Evolutionary conservation across 768 basidiomycete species (phyloP).

Genomic region (Leccinellum rugosiceps): DNA sequence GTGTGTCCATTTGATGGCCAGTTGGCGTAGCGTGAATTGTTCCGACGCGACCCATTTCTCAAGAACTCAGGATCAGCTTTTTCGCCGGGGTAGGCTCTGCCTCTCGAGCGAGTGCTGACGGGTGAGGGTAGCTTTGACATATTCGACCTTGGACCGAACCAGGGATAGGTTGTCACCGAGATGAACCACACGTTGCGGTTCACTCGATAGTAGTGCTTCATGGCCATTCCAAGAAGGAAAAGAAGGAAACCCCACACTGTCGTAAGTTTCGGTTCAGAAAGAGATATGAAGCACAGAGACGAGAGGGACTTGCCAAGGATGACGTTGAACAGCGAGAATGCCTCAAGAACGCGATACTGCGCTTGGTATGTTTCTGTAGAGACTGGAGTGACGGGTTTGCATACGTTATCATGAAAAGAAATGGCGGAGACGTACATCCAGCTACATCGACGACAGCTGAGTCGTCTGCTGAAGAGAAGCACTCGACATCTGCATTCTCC

Average conservation of each 20-base stretch:
- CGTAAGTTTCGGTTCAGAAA: constrained; percentile 14
- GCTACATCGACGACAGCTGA: constrained; percentile 56
- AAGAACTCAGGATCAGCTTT: constrained; percentile 26
- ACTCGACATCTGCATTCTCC: constrained; percentile 78
- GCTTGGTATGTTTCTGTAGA: constrained; percentile 84
- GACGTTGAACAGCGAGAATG: constrained; percentile 78
- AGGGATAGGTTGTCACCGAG: constrained; percentile 68
- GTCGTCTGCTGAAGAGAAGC: constrained; percentile 57
- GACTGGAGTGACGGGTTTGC: constrained; percentile 41
- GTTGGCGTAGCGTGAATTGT: constrained; percentile 19
- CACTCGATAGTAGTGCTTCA: constrained; percentile 43
- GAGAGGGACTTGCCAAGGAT: constrained; percentile 50
- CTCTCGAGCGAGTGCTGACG: constrained; percentile 36
- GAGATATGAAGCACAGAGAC: background rate
- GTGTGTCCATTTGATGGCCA: constrained; percentile 20
- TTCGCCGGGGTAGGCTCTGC: constrained; percentile 28
- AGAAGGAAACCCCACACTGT: constrained; percentile 49
- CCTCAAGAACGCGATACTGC: constrained; percentile 81
- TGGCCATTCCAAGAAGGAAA: constrained; percentile 42
- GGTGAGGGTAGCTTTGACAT: constrained; percentile 43
- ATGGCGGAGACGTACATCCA: constrained; percentile 51
- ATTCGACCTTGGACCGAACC: constrained; percentile 51
- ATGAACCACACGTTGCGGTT: constrained; percentile 59
- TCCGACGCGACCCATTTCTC: constrained; percentile 19
- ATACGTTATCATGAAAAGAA: background rate